A percentile compares a stretch with the other conserved stretches of the same genome.
Evolutionary conservation across 805 yeast genomes (phyloP).

Genomic region (Teunomyces aglyptinius): DNA sequence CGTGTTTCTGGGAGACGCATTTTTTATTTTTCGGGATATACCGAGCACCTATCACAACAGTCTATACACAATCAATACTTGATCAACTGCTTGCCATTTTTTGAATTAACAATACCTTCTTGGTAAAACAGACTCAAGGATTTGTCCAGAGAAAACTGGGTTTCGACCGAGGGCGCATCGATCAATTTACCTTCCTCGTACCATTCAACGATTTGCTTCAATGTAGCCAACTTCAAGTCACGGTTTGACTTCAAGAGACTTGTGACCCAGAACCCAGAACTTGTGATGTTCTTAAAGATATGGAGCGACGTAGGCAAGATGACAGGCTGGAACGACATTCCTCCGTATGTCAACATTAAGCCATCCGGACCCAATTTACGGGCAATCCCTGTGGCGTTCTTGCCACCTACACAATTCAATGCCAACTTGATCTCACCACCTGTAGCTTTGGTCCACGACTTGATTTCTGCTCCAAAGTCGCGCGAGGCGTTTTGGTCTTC

Average conservation of each 20-base stretch:
- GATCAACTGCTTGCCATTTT: slow-evolving; percentile 40
- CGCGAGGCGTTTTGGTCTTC: slow-evolving; percentile 78
- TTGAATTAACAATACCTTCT: slow-evolving; percentile 32
- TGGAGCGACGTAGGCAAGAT: slow-evolving; percentile 84
- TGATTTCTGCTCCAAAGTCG: slow-evolving; percentile 60
- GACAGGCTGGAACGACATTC: slow-evolving; percentile 96
- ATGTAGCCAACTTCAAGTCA: slow-evolving; percentile 35
- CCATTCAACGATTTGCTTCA: slow-evolving; percentile 39
- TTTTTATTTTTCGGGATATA: neutral
- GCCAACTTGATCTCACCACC: slow-evolving; percentile 67
- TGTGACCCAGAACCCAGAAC: slow-evolving; percentile 93
- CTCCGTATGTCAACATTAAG: slow-evolving; percentile 88
- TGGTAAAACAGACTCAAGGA: slow-evolving; percentile 28
- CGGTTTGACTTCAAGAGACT: slow-evolving; percentile 37
- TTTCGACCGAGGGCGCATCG: slow-evolving; percentile 37
- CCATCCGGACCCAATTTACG: slow-evolving; percentile 77
- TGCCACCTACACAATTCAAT: slow-evolving; percentile 92
- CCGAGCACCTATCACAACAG: neutral
- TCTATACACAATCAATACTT: slow-evolving; percentile 12
- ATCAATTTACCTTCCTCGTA: slow-evolving; percentile 38
- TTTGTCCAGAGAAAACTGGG: slow-evolving; percentile 18
- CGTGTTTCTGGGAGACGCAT: neutral
- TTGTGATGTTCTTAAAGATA: slow-evolving; percentile 83
- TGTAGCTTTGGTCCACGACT: slow-evolving; percentile 49
- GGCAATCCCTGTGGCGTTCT: slow-evolving; percentile 76